Conservation (phyloP, 495 filamentous ascomycete genomes). For the Penicillium salamii region DNA sequence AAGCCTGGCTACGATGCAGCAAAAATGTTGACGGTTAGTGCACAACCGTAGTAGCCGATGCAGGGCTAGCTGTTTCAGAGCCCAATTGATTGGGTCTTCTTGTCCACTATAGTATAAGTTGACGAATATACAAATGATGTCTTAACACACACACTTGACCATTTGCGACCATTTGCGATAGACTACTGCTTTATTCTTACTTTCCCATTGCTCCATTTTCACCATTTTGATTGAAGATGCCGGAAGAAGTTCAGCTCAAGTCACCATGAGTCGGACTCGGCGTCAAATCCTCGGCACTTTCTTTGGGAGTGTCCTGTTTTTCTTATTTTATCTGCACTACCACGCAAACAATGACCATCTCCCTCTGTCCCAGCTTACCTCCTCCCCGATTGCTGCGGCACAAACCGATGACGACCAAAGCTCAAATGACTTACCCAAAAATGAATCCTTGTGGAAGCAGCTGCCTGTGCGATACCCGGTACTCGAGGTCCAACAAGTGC, state of each 20-base stretch:
- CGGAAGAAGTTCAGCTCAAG: neutral
- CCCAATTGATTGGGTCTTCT: neutral
- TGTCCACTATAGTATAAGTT: neutral
- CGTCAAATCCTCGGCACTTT: conserved; percentile 15
- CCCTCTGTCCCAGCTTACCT: neutral
- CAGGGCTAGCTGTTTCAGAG: neutral
- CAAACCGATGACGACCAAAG: neutral
- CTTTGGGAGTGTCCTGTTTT: conserved; percentile 5
- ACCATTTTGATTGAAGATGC: conserved; percentile 7
- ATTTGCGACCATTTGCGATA: no score
- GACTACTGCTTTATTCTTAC: no score
- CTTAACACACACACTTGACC: neutral
- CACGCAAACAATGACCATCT: neutral
- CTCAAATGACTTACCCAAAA: neutral
- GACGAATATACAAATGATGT: neutral
- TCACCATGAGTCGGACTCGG: conserved; percentile 16
- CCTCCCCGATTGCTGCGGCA: neutral
- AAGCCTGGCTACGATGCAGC: conserved; percentile 1
- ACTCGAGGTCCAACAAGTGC: neutral
- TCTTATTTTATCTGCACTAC: conserved; percentile 7
- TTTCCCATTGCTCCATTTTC: no score
- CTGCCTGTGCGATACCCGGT: conserved; percentile 14
- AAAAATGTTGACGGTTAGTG: neutral
- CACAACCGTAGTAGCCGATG: neutral
- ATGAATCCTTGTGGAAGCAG: conserved; percentile 5